Evolutionary conservation across 441 rosid species (phyloP).

Genomic region (Pelargonium cotyledonis): DNA sequence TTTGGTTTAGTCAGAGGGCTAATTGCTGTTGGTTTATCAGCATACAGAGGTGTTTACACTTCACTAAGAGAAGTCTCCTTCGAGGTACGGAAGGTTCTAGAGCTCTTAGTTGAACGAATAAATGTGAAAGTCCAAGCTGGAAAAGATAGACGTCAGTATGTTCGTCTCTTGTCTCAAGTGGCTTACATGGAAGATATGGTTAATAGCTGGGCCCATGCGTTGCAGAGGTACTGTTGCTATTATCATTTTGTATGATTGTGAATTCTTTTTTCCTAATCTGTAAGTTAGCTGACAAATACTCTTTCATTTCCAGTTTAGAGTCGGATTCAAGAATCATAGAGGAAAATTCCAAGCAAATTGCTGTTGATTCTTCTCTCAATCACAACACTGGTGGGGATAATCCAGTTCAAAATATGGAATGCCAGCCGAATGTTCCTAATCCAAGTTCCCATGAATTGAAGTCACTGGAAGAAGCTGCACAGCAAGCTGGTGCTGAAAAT

Average conservation of each 20-base stretch:
- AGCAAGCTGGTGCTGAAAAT: conserved; percentile 28
- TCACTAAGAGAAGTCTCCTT: conserved; percentile 73
- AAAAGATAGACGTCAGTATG: conserved; percentile 67
- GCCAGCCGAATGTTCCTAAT: conserved; percentile 25
- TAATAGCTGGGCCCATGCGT: conserved; percentile 75
- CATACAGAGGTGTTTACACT: conserved; percentile 64
- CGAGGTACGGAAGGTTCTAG: conserved; percentile 83
- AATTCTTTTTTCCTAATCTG: conserved; percentile 15
- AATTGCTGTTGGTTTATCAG: conserved; percentile 77
- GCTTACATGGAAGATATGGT: conserved; percentile 92
- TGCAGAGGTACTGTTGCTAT: conserved; percentile 57
- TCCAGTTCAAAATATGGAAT: conserved; percentile 29
- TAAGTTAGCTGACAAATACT: conserved; percentile 27
- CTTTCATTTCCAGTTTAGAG: conserved; percentile 58
- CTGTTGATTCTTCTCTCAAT: conserved; percentile 29
- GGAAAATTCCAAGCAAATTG: conserved; percentile 29
- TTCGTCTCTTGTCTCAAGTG: conserved; percentile 82
- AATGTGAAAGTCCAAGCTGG: conserved; percentile 73
- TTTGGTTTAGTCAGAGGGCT: conserved; percentile 74
- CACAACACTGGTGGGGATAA: conserved; percentile 16
- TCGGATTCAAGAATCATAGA: conserved; percentile 37
- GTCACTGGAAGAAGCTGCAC: conserved; percentile 25
- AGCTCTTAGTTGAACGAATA: conserved; percentile 72
- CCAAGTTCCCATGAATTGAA: conserved; percentile 23
- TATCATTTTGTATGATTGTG: conserved; percentile 14